phyloP scores from a whole-genome alignment of 208 protist species.

The Crithidia sp. region DNA sequence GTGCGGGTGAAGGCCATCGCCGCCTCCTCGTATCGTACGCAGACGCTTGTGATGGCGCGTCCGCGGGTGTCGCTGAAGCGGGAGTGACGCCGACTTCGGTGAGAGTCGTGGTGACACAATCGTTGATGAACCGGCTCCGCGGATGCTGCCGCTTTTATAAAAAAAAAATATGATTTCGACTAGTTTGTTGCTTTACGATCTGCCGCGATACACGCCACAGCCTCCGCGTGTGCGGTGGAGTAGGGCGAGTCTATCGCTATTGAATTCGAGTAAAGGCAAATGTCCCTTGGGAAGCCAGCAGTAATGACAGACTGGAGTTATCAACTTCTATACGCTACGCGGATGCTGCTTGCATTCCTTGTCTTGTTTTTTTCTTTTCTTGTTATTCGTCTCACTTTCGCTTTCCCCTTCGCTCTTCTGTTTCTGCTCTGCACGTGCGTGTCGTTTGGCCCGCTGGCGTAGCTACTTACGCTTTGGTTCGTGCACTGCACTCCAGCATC shows the following conservation, averaged over 20 bases:
- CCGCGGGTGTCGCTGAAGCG: constrained; percentile 33
- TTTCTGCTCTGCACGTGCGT: neutral
- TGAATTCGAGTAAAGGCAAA: no score
- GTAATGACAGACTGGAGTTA: no score
- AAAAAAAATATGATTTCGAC: neutral
- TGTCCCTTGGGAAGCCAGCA: no score
- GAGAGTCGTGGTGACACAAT: no score
- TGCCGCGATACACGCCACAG: neutral
- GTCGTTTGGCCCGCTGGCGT: no score
- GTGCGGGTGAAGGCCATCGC: constrained; percentile 46
- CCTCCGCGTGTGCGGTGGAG: no score
- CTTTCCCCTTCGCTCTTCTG: neutral
- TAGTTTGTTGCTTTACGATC: neutral
- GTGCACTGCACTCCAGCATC: no score
- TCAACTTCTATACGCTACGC: no score
- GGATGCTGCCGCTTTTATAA: neutral
- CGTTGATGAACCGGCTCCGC: no score
- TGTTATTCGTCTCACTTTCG: neutral
- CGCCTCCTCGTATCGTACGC: constrained; percentile 54
- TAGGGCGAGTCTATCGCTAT: no score
- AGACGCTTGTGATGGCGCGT: constrained; percentile 68
- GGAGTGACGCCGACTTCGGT: neutral
- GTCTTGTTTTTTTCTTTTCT: neutral
- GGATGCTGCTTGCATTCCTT: no score
- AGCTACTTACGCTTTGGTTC: no score